Base-by-base conservation (phyloP, 345 rosid genomes). In the Salix exigua region DNA sequence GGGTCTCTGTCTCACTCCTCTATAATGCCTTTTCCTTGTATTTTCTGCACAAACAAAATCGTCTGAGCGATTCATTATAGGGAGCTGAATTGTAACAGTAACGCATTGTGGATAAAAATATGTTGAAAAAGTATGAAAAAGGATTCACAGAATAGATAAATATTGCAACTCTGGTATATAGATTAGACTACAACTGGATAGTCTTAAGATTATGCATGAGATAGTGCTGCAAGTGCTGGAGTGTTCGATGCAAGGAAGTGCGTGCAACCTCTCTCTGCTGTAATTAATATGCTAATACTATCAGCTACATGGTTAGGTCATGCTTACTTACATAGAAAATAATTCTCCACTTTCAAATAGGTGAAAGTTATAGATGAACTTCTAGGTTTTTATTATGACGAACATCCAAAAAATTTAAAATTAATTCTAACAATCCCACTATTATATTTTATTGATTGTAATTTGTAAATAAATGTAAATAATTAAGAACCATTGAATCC, bases 21-120 rank as follows among this genome's bases (percentile, higher is more conserved):
- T 89, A 76, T 94, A 94, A 73, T 92, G 97, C 66, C 88, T 85
- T 77, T 77, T 89, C 82, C 91, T 85, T 51, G 87, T 73, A 72
- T 19, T 86, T 65, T 85, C 98, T 93, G 77, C 84, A 79, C 79
- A 66, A 69, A 75, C 68, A 68, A 58, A 58, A 58, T 4, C 14
- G 28, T 55, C 14, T 1, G 11, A 55, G 28, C 28, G 28, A n/a
- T n/a, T 58, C 0, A n/a, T n/a, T 58, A 11, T 1, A 55, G 8
- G 62, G 28, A 58, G 10, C 62, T 55, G 62, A 1, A 9, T 9
- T 55, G 9, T 55, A 3, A 55, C 62, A n/a, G 13, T 11, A 13
- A n/a, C 25, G 13, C 26, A 23, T 58, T 25, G 10, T 58, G 63
- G 28, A 58, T n/a, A 9, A 1, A 58, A 0, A 58, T 3, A 55